Evolutionary conservation across 2,329 filamentous ascomycete species (phyloP).

Genomic region (Tolypocladium amazonense): DNA sequence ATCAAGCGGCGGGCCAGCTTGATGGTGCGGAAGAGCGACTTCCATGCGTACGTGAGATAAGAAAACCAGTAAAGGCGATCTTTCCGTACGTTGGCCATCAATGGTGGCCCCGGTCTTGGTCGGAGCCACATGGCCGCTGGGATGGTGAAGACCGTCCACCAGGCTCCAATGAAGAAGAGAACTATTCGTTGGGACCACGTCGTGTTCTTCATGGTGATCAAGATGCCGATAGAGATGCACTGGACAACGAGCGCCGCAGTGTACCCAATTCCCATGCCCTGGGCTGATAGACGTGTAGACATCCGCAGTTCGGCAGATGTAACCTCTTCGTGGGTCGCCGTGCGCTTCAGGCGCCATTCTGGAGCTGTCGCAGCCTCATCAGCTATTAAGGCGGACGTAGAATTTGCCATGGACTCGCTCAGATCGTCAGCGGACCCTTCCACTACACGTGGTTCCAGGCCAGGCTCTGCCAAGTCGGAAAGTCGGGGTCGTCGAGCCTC

Average conservation of each 20-base stretch:
- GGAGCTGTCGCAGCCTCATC: constrained; percentile 9
- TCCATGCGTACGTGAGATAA: constrained; percentile 80
- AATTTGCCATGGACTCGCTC: constrained; percentile 22
- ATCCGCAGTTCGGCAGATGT: constrained; percentile 62
- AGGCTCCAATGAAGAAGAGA: constrained; percentile 74
- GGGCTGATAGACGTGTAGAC: constrained; percentile 83
- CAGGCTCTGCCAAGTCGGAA: constrained; percentile 19
- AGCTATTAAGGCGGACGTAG: constrained; percentile 36
- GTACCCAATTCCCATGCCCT: constrained; percentile 91
- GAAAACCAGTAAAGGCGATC: constrained; percentile 41
- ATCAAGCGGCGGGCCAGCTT: constrained; percentile 60
- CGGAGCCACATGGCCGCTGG: constrained; percentile 82
- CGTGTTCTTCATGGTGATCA: constrained; percentile 62
- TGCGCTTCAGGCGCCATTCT: constrained; percentile 22
- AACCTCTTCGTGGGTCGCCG: constrained; percentile 34
- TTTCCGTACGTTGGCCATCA: constrained; percentile 35
- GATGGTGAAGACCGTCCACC: constrained; percentile 90
- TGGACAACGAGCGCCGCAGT: constrained; percentile 78
- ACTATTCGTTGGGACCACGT: constrained; percentile 81
- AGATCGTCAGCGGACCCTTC: constrained; percentile 21
- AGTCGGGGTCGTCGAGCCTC: constrained; percentile 15
- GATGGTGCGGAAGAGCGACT: constrained; percentile 70
- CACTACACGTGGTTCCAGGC: constrained; percentile 22
- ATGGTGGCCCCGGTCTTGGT: constrained; percentile 76
- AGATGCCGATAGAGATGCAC: constrained; percentile 65